A percentile compares a stretch with the other conserved stretches of the same genome.
Conservation (phyloP, 2,329 filamentous ascomycete genomes). For the Monosporascus sp. region DNA sequence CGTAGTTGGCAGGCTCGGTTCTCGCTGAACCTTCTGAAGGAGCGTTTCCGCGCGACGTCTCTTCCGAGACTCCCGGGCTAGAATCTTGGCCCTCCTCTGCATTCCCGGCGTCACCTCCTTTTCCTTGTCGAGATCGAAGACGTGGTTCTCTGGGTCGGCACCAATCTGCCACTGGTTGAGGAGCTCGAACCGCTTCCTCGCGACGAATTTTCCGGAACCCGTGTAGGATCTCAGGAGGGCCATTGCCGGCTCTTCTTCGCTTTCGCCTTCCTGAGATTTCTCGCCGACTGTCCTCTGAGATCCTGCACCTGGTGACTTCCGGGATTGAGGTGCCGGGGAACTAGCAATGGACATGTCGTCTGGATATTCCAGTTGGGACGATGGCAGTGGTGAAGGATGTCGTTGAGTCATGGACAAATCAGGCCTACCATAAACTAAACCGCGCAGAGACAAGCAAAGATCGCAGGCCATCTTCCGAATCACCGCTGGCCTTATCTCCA, state of each 20-base stretch:
- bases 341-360: slow-evolving; percentile 18
- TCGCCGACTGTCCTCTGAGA: slow-evolving; percentile 11
- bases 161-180: slow-evolving; percentile 25
- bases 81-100: slow-evolving; percentile 18
- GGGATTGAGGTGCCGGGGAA: slow-evolving; percentile 15
- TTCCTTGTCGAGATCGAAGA: slow-evolving; percentile 24
- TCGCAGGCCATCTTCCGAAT: slow-evolving; percentile 22
- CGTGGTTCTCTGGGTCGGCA: slow-evolving; percentile 16
- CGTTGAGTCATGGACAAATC: slow-evolving; percentile 3
- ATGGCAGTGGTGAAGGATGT: background rate
- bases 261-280: slow-evolving; percentile 1
- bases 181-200: slow-evolving; percentile 17
- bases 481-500: slow-evolving; percentile 5
- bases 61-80: slow-evolving; percentile 23
- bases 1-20: slow-evolving; percentile 19
- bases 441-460: slow-evolving; percentile 21
- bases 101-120: slow-evolving; percentile 20
- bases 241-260: slow-evolving; percentile 23
- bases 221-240: slow-evolving; percentile 25
- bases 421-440: slow-evolving; percentile 15
- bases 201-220: slow-evolving; percentile 21
- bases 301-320: slow-evolving; percentile 6
- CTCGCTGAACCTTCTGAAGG: slow-evolving; percentile 17
- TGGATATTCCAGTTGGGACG: slow-evolving; percentile 4
- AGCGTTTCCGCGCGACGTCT: slow-evolving; percentile 25